Conservation (phyloP, 2,329 filamentous ascomycete genomes). For the Epichloe baconii region DNA sequence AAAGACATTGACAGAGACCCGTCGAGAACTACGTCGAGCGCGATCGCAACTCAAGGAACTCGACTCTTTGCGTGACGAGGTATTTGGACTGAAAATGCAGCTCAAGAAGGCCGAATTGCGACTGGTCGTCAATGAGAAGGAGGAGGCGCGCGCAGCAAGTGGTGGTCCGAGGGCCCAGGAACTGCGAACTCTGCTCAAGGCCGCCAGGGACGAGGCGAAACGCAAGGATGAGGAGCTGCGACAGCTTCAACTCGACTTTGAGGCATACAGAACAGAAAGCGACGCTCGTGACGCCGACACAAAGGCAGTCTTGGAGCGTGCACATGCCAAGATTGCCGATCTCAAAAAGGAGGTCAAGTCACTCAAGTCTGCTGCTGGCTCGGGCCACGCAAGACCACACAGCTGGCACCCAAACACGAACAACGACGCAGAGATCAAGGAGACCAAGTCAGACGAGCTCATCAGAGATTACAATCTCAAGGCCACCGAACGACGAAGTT, state of each 20-base stretch:
- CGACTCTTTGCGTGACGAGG: slow-evolving; percentile 36
- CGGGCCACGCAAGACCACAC: slow-evolving; percentile 13
- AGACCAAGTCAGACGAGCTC: slow-evolving; percentile 9
- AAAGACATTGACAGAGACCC: slow-evolving; percentile 37
- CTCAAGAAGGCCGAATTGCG: slow-evolving; percentile 31
- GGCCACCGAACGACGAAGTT: slow-evolving; percentile 1
- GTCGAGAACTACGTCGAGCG: slow-evolving; percentile 40
- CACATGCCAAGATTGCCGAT: slow-evolving; percentile 42
- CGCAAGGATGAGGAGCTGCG: slow-evolving; percentile 37
- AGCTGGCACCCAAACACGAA: slow-evolving; percentile 17
- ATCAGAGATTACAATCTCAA: background rate
- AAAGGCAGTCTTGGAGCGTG: slow-evolving; percentile 39
- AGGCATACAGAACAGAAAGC: slow-evolving; percentile 38
- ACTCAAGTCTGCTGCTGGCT: slow-evolving; percentile 22
- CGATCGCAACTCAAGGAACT: slow-evolving; percentile 41
- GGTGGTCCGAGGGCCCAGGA: slow-evolving; percentile 22
- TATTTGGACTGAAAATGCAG: slow-evolving; percentile 37
- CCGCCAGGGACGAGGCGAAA: slow-evolving; percentile 29
- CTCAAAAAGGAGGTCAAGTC: slow-evolving; percentile 41
- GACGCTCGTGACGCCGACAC: slow-evolving; percentile 42
- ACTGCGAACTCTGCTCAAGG: slow-evolving; percentile 28
- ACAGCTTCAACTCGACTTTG: slow-evolving; percentile 38
- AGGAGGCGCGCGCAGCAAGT: slow-evolving; percentile 22
- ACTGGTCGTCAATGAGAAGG: slow-evolving; percentile 17
- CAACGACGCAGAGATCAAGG: slow-evolving; percentile 5